A percentile compares a stretch with the other conserved stretches of the same genome.
phyloP scores from a whole-genome alignment of 805 yeast genomes.

The Diddensiella santjacobensis region DNA sequence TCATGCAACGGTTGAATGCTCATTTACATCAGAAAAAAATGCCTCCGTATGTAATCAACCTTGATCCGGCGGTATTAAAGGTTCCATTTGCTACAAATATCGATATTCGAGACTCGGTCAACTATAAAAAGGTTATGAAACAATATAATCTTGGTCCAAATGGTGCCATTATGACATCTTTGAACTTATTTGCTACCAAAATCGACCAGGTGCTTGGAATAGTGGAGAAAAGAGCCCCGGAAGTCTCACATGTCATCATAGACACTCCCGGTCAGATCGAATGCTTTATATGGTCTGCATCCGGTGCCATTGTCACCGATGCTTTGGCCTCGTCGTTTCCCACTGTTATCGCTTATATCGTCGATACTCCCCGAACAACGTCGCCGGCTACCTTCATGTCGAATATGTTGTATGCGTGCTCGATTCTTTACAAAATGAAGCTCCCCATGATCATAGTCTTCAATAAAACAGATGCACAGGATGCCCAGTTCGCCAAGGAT shows the following conservation, averaged over 20 bases:
- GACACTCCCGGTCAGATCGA: constrained; percentile 99
- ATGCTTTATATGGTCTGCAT: constrained; percentile 97
- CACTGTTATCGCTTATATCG: constrained; percentile 90
- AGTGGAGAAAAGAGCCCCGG: constrained; percentile 68
- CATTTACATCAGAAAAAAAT: constrained; percentile 63
- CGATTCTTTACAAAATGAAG: constrained; percentile 91
- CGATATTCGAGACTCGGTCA: constrained; percentile 93
- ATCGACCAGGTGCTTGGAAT: constrained; percentile 89
- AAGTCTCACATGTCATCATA: constrained; percentile 65
- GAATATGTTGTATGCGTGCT: constrained; percentile 97
- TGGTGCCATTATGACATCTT: constrained; percentile 95
- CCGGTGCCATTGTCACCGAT: constrained; percentile 94
- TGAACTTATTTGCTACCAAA: constrained; percentile 88
- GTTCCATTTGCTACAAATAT: constrained; percentile 94
- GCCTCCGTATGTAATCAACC: constrained; percentile 87
- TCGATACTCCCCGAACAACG: constrained; percentile 92
- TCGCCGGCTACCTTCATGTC: constrained; percentile 97
- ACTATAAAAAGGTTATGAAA: constrained; percentile 94
- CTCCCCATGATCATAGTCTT: constrained; percentile 95
- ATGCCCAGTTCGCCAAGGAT: constrained; percentile 82
- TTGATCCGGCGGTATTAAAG: constrained; percentile 94
- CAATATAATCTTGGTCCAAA: constrained; percentile 92
- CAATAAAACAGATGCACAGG: constrained; percentile 87
- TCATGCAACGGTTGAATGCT: constrained; percentile 90
- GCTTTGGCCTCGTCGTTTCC: constrained; percentile 95